Percentiles rank a stretch among this genome's conserved stretches.
Evolutionary conservation across 108 stramenopile genomes (phyloP).

Genomic region (Cyclotella cryptica): DNA sequence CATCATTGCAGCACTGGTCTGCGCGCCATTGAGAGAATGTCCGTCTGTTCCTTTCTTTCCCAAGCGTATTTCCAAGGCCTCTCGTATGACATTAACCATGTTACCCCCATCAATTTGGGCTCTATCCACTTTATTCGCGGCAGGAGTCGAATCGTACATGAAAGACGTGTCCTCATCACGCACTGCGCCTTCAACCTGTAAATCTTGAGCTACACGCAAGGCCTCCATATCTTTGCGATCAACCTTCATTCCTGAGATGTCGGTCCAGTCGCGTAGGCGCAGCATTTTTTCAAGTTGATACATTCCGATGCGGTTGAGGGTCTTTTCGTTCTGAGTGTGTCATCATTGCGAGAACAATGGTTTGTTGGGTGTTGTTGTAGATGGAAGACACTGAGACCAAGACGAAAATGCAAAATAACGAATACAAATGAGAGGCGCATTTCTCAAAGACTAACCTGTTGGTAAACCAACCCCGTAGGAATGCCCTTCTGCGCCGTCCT

Average conservation of each 20-base stretch:
- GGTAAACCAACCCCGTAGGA: slow-evolving; percentile 96
- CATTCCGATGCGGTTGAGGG: slow-evolving; percentile 76
- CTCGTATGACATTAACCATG: slow-evolving; percentile 76
- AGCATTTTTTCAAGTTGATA: slow-evolving; percentile 89
- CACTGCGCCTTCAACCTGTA: slow-evolving; percentile 75
- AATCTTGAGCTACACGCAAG: slow-evolving; percentile 80
- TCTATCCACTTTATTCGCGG: slow-evolving; percentile 77
- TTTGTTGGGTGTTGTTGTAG: neutral
- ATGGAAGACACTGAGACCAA: too few species aligned
- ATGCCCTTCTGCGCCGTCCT: slow-evolving; percentile 93
- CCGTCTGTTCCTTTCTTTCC: slow-evolving; percentile 30
- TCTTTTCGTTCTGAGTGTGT: slow-evolving; percentile 88
- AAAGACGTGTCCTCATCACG: slow-evolving; percentile 66
- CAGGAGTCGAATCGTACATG: slow-evolving; percentile 73
- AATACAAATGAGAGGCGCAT: neutral
- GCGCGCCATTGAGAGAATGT: slow-evolving; percentile 62
- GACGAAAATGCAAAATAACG: neutral
- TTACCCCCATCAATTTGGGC: slow-evolving; percentile 82
- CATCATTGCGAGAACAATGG: neutral
- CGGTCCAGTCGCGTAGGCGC: slow-evolving; percentile 87
- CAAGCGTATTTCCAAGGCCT: slow-evolving; percentile 83
- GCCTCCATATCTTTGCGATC: slow-evolving; percentile 88
- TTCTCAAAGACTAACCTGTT: slow-evolving; percentile 45
- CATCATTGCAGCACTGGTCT: slow-evolving; percentile 87
- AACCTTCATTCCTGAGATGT: slow-evolving; percentile 79